Evolutionary conservation across 2,329 filamentous ascomycete genomes (phyloP), one percentile per base, ranked within the genome.

Genomic region (Verticillium tricorpus): DNA sequence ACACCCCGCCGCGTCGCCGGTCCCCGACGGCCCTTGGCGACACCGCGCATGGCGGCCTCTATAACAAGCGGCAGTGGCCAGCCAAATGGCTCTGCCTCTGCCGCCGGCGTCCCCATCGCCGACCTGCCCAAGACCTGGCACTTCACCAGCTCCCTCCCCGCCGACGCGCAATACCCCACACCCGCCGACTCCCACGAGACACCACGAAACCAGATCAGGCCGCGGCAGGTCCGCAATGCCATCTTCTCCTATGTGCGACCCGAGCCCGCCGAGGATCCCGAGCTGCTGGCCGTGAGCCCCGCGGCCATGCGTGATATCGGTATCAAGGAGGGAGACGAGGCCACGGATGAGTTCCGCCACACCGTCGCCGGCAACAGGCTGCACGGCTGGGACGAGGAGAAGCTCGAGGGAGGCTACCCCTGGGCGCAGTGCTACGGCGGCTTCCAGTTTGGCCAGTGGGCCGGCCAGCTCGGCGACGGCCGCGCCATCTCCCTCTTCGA

Each of bases 351-450:
- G 12, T 97, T 98, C 73, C 84, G 85, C 64, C 82, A 90, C 63
- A 82, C 92, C 0, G 90, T 96, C 7, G 87, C 91, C 0, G 95
- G 95, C 2, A 96, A 95, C 72, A 88, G 87, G 70, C 83, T 97
- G 15, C 85, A 90, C 61, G 94, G 93, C 58, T 91, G 90, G 85
- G 85, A 92, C 66, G 85, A 89, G 62, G 83, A 87, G 62, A 82
- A 80, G 66, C 73, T 78, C 28, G 78, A 86, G 62, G 89, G 90
- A 22, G 87, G 95, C 54, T 99, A 99, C 73, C 94, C 95, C 0
- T 99, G 95, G 95, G 93, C 95, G 35, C 95, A 99, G 77, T 98
- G 95, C 78, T 99, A 99, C 74, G 95, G 95, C 62, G 94, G 94
- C 61, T 87, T 84, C 70, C 83, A 88, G 71, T 87, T 89, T 72